Base-by-base conservation (phyloP, 176 grass and related monocot species). In the Thalia dealbata region DNA sequence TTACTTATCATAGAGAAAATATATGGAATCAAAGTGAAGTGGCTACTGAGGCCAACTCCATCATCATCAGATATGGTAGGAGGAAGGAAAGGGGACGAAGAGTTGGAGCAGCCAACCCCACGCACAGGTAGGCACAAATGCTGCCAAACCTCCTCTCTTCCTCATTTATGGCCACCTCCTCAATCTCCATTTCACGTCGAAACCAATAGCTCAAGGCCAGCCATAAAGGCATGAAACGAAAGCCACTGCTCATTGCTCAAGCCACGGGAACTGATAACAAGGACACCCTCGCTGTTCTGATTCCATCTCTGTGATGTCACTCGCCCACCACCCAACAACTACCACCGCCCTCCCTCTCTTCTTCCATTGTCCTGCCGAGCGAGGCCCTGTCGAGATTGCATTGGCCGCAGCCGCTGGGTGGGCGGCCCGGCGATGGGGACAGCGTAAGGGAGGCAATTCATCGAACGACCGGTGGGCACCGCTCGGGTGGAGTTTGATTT, bases 281-380 rank as follows among this genome's bases (percentile, higher is more conserved):
- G 16, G 30, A 48, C 45, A 9, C 45, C 4, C 32, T n/a, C n/a
- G n/a, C n/a, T 48, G 45, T 13, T 48, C 45, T 48, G 0, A 8
- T 48, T 48, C 5, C 11, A 3, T 48, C 11, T 13, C 45, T 42
- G 32, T n/a, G 66, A 69, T 69, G 66, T 69, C 66, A 69, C 42
- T 69, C 27, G 66, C 22, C 35, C 45, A 69, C 66, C 30, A 69
- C 44, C 66, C 66, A 13, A 30, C 66, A 69, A 69, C 66, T 69
- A 69, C 66, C 66, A 45, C 66, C 66, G 66, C 16, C 66, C 30
- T 43, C n/a, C 21, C 29, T 15, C 9, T 1, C 35, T 23, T 38
- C 41, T 28, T 44, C 32, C 18, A n/a, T 24, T 24, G 18, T 19
- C 6, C n/a, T n/a, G n/a, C n/a, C n/a, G n/a, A n/a, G n/a, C n/a